Evolutionary conservation across 352 stramenopile species (phyloP).

Genomic region (Pythium rhizo-oryzae): DNA sequence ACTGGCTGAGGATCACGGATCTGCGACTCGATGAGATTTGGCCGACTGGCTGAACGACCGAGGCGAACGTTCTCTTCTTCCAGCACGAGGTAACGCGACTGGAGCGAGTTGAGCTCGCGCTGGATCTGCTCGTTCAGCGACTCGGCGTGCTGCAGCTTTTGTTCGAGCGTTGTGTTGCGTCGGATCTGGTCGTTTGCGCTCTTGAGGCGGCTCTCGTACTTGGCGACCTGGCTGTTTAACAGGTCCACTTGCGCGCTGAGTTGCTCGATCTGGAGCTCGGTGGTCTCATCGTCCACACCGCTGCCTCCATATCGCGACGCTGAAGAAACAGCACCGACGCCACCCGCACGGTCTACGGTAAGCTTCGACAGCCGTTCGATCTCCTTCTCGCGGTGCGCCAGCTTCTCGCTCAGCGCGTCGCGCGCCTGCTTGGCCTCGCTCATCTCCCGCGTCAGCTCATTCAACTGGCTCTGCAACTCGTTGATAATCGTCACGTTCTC

Average conservation of each 20-base stretch:
- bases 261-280: slow-evolving; percentile 70
- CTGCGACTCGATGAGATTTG: not conserved
- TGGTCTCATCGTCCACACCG: slow-evolving; percentile 35
- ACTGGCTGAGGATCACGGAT: not conserved
- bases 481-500: slow-evolving; percentile 38
- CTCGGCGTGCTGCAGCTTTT: slow-evolving; percentile 66
- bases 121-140: slow-evolving; percentile 50
- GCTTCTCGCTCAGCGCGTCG: slow-evolving; percentile 49
- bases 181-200: slow-evolving; percentile 58
- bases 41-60: slow-evolving; percentile 21
- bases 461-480: slow-evolving; percentile 52
- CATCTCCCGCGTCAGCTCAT: slow-evolving; percentile 51
- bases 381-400: slow-evolving; percentile 69
- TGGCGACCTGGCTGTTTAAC: slow-evolving; percentile 79
- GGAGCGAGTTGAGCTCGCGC: slow-evolving; percentile 48
- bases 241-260: slow-evolving; percentile 70
- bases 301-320: not conserved
- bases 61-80: slow-evolving; percentile 51
- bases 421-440: slow-evolving; percentile 39
- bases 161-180: slow-evolving; percentile 40
- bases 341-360: slow-evolving; percentile 29
- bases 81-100: slow-evolving; percentile 49
- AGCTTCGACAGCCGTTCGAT: slow-evolving; percentile 67
- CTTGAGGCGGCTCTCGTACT: slow-evolving; percentile 76
- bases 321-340: not conserved